Conservation (phyloP, 1,139 yeast genomes). For the Chernovozyma aurita region DNA sequence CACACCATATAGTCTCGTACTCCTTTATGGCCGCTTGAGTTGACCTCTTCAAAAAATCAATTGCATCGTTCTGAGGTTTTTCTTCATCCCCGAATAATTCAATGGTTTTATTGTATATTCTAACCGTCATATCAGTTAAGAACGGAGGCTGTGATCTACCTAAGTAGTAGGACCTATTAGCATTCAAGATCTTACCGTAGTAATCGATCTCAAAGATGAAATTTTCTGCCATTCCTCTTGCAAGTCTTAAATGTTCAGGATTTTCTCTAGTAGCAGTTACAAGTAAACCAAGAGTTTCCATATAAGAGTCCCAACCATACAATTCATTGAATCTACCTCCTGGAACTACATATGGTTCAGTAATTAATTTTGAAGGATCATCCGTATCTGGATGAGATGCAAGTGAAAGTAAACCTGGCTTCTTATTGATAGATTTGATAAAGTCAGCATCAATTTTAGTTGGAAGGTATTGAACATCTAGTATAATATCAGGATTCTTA, state of each 20-base stretch:
- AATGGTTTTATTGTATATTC: constrained; percentile 59
- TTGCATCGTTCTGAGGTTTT: constrained; percentile 30
- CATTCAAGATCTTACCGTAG: constrained; percentile 91
- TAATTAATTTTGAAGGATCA: constrained; percentile 49
- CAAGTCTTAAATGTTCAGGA: constrained; percentile 43
- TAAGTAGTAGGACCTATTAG: constrained; percentile 87
- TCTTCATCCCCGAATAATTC: constrained; percentile 26
- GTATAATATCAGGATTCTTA: constrained; percentile 50
- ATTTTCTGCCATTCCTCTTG: constrained; percentile 90
- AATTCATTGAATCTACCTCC: constrained; percentile 96
- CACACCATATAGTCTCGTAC: constrained; percentile 76
- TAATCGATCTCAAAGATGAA: constrained; percentile 86
- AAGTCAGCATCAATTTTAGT: constrained; percentile 59
- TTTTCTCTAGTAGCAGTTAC: constrained; percentile 56
- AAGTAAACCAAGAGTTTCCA: constrained; percentile 82
- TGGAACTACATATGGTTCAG: constrained; percentile 90
- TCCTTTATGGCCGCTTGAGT: constrained; percentile 81
- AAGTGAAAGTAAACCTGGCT: constrained; percentile 83
- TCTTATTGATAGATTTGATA: constrained; percentile 71
- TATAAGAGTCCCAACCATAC: constrained; percentile 98
- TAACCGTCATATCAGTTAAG: constrained; percentile 84
- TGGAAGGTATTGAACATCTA: constrained; percentile 76
- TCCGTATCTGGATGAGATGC: constrained; percentile 57
- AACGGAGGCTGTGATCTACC: constrained; percentile 98
- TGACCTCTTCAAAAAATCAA: constrained; percentile 62